Percentiles rank a stretch among this genome's conserved stretches.
Conservation (phyloP, 768 basidiomycete genomes). For the Serendipita indica region DNA sequence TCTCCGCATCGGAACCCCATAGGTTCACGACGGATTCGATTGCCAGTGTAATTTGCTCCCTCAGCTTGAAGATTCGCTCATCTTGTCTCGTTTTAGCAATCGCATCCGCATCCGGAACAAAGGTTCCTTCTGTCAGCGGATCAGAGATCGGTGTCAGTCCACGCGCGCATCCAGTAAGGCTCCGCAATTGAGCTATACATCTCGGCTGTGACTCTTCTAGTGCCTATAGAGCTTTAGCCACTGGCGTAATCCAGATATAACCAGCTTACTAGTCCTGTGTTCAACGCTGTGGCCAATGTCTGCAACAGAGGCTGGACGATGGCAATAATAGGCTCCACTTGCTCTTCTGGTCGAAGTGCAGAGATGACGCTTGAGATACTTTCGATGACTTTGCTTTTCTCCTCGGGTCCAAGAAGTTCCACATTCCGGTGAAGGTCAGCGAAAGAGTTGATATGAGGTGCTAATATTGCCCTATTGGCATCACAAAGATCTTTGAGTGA, state of each 20-base stretch:
- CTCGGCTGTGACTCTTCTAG: conserved; percentile 56
- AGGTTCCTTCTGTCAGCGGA: conserved; percentile 28
- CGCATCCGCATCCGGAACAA: conserved; percentile 35
- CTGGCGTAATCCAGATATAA: not conserved
- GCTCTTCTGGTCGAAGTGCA: conserved; percentile 65
- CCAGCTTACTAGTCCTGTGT: conserved; percentile 34
- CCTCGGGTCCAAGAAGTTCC: conserved; percentile 43
- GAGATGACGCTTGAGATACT: conserved; percentile 90
- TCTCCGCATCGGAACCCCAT: conserved; percentile 67
- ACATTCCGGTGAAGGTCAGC: conserved; percentile 49
- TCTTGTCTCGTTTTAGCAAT: conserved; percentile 42
- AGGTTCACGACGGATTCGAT: conserved; percentile 48
- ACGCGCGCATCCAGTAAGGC: conserved; percentile 70
- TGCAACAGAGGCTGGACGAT: conserved; percentile 64
- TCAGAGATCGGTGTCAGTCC: conserved; percentile 72
- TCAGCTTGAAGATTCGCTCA: conserved; percentile 41
- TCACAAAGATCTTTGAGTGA: conserved; percentile 80
- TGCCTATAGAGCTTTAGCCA: conserved; percentile 29
- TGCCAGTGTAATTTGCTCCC: conserved; percentile 48
- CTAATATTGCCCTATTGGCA: conserved; percentile 69
- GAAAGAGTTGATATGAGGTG: conserved; percentile 72
- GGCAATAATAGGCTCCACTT: conserved; percentile 63
- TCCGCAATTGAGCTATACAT: conserved; percentile 60
- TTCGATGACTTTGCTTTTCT: conserved; percentile 81
- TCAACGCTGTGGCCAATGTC: conserved; percentile 48